Base-by-base conservation (phyloP, 2,329 filamentous ascomycete genomes). In the Fusarium sacchari region DNA sequence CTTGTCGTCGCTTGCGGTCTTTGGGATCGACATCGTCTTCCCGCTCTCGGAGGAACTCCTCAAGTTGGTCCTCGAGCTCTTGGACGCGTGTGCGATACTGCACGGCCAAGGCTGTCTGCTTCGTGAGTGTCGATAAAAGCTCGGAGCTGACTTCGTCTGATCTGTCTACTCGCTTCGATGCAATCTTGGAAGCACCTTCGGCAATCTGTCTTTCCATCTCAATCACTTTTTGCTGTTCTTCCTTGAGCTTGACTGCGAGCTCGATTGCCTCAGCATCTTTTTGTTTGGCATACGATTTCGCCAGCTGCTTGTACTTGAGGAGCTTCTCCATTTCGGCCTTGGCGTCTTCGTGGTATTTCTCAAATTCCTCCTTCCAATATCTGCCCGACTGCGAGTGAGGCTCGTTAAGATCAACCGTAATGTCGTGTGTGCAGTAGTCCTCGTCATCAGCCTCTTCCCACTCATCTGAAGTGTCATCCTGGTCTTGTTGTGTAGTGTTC, bases 361-460 rank as follows among this genome's bases (percentile, higher is more conserved):
- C 88, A 76, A 93, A 95, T 78, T 94, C 89, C 30, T 89, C 87
- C 82, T 95, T 95, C 93, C 93, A 96, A 81, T 93, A 95, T 76
- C 88, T 90, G 12, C 93, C 93, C 8, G 93, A 94, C 67, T 92
- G 88, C 5, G 93, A 94, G 71, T 91, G 89, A 12, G 93, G 93
- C 76, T 94, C 91, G 71, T 92, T 92, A 55, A 94, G 83, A 76
- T 95, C 93, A 53, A 91, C 82, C 0, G 92, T 94, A 64, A 91
- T 83, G 75, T 94, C 92, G 61, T 87, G 85, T 58, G 89, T 88
- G 74, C 82, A 83, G 39, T 82, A 79, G 42, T 82, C 82, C 22
- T 84, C 83, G 8, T 84, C 82, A 18, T 83, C 84, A 13, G 81
- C 83, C 39, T 88, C 85, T 66, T 90, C 88, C 87, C 88, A 89